These are phyloP conservation scores for Mortierella antarctica DNA, from an alignment of 192 early-diverging fungal genomes.

Conservation along the genomic window DNA sequence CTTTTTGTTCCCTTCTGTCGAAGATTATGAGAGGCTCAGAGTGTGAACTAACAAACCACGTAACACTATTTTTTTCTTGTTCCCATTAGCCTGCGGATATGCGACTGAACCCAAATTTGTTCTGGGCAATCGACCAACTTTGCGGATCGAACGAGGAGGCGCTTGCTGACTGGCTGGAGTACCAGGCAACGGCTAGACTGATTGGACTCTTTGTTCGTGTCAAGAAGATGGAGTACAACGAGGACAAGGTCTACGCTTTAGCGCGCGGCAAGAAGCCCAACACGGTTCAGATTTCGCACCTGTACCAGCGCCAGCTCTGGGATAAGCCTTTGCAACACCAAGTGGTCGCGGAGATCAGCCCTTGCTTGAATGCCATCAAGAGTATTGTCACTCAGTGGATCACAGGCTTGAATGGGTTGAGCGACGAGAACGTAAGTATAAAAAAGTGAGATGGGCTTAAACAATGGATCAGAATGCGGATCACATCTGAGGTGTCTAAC, in stretches of 20 bases:
- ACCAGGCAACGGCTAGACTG: constrained; percentile 38
- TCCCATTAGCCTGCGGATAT: constrained; percentile 40
- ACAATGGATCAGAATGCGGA: too few species aligned
- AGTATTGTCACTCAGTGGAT: constrained; percentile 47
- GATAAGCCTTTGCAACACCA: constrained; percentile 51
- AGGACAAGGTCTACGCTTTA: constrained; percentile 41
- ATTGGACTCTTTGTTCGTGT: constrained; percentile 44
- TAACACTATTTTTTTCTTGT: constrained; percentile 1
- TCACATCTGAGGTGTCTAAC: too few species aligned
- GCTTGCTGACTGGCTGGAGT: constrained; percentile 31
- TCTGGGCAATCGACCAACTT: constrained; percentile 44
- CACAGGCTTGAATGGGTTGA: constrained; percentile 40
- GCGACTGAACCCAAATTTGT: constrained; percentile 43
- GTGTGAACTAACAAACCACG: neutral
- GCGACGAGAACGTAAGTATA: constrained; percentile 41
- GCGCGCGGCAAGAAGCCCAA: constrained; percentile 47
- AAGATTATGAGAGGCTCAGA: neutral
- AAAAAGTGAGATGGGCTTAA: too few species aligned
- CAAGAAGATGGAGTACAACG: constrained; percentile 42
- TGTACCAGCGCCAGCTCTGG: constrained; percentile 48
- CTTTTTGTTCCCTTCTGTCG: too few species aligned
- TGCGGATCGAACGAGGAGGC: constrained; percentile 19
- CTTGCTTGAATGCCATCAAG: constrained; percentile 42
- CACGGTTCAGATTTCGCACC: constrained; percentile 39
- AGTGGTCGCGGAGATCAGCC: constrained; percentile 47